A percentile compares a stretch with the other conserved stretches of the same genome.
Conservation (phyloP, 345 rosid species). For the Melaleuca alternifolia region DNA sequence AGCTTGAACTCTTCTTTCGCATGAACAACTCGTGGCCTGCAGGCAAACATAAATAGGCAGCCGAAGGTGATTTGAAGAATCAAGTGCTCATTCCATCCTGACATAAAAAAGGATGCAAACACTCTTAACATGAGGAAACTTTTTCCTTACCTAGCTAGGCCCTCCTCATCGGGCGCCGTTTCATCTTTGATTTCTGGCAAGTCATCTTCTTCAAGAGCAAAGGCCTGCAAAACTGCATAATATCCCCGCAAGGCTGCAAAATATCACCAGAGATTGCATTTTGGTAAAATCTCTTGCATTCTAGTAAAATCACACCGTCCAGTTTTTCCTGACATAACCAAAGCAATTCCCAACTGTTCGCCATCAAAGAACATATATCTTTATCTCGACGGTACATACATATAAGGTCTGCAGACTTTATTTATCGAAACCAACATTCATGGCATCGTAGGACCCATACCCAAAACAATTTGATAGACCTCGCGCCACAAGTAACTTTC, state of each 20-base stretch:
- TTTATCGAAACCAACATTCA: too few relatives aligned
- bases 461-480: too few relatives aligned
- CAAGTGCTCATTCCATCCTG: not conserved
- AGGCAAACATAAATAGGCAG: not conserved
- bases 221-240: constrained; percentile 76
- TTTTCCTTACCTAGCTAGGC: constrained; percentile 55
- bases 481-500: too few relatives aligned
- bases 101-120: not conserved
- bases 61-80: not conserved
- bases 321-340: not conserved
- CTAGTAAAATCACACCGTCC: not conserved
- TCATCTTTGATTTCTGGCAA: constrained; percentile 63
- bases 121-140: not conserved
- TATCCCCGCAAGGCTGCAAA: constrained; percentile 87
- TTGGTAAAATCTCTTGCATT: too few relatives aligned
- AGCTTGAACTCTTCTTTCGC: constrained; percentile 66
- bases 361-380: too few relatives aligned
- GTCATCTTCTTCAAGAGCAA: constrained; percentile 81
- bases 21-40: constrained; percentile 55
- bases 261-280: not conserved
- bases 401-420: not conserved
- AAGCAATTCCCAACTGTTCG: not conserved
- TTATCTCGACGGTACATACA: too few relatives aligned
- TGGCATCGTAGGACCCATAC: too few relatives aligned
- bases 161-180: constrained; percentile 85